Base-by-base conservation (phyloP, 495 filamentous ascomycete genomes). In the Extremus antarcticus region DNA sequence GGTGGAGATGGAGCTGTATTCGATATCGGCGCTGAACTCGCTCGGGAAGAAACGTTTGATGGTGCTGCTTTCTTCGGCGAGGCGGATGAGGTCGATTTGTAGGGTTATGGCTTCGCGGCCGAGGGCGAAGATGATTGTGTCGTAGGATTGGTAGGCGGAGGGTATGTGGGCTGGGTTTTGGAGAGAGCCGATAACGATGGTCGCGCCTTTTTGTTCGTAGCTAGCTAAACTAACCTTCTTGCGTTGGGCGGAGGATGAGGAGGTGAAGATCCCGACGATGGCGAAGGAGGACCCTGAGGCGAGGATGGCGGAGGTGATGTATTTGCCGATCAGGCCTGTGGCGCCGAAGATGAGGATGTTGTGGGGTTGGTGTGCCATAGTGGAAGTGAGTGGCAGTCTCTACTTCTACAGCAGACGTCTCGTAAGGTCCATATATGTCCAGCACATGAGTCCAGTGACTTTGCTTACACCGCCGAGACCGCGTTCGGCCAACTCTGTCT, bases 21-120 rank as follows among this genome's bases (percentile, higher is more conserved):
- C 82, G 56, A 87, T 82, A 53, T 87, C 84, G 0, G 84, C 87
- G 52, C 84, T 83, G 61, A 82, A 88, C 63, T 87, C 84, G 22
- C 78, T 82, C 4, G 84, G 83, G 54, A 85, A 74, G 67, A 87
- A 87, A 72, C 79, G 80, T 55, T 78, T 73, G 21, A 88, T 78
- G 40, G 61, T 70, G 1, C 70, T 60, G 11, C 74, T 74, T 29
- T 71, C 71, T 47, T 79, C 77, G 43, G 82, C 82, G 16, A 82
- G 71, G 49, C 68, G 68, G 51, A 86, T 70, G 0, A 86, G 71
- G 0, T 75, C 69, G 57, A 83, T 77, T 61, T 86, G 83, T 15
- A 70, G 65, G 3, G 73, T 68, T 8, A 86, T 71, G 8, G 73
- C 74, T 24, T 71, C 73, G 53, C 83, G 76, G 25, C 83, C 83